phyloP scores from a whole-genome alignment of 164 flowering plant genomes.

The Chimonanthus salicifolius region DNA sequence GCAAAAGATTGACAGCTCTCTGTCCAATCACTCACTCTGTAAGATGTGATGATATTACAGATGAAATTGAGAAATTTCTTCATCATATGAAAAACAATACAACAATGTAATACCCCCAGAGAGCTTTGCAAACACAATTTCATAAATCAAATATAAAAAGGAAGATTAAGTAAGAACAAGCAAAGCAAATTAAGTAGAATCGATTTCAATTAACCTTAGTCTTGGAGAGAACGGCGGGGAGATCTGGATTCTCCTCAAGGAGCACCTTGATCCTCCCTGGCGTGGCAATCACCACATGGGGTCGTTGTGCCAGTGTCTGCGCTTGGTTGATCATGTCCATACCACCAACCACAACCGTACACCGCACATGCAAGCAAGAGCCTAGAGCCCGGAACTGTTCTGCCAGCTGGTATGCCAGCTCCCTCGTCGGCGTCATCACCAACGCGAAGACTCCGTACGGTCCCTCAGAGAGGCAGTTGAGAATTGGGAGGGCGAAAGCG shows the following conservation, averaged over 20 bases:
- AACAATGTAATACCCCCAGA: background rate
- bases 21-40: too few relatives aligned
- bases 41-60: too few relatives aligned
- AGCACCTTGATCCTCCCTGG: constrained; percentile 84
- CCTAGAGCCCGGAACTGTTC: constrained; percentile 93
- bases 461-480: constrained; percentile 55
- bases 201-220: constrained; percentile 47
- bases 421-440: constrained; percentile 89
- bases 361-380: constrained; percentile 51
- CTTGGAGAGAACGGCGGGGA: constrained; percentile 60
- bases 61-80: too few relatives aligned
- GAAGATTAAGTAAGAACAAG: background rate
- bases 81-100: too few relatives aligned
- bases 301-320: constrained; percentile 46
- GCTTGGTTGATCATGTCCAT: constrained; percentile 77
- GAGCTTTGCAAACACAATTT: background rate
- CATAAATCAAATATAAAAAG: too few relatives aligned
- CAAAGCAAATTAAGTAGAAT: background rate
- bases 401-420: constrained; percentile 84
- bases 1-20: background rate
- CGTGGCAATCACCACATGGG: constrained; percentile 84
- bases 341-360: constrained; percentile 85
- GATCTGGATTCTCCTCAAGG: constrained; percentile 63
- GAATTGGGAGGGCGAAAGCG: constrained; percentile 87
- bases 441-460: constrained; percentile 81